phyloP scores from a whole-genome alignment of 108 stramenopile species.

The Conticribra weissflogii region DNA sequence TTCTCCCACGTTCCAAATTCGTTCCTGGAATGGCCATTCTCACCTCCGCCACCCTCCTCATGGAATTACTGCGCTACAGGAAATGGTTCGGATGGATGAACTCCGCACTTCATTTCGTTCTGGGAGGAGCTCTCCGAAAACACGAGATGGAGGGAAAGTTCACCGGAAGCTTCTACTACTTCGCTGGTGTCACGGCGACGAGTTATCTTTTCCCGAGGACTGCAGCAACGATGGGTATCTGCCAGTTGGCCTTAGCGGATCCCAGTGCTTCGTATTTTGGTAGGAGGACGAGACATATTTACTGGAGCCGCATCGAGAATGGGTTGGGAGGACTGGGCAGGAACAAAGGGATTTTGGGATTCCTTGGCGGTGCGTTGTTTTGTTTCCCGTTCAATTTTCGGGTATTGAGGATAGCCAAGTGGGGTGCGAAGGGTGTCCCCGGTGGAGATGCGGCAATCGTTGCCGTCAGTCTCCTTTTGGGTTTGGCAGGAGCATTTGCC shows the following conservation, averaged over 20 bases:
- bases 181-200: constrained; percentile 74
- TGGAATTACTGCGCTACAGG: constrained; percentile 78
- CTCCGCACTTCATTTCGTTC: constrained; percentile 51
- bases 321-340: constrained; percentile 83
- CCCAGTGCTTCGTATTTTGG: constrained; percentile 83
- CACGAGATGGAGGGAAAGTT: constrained; percentile 91
- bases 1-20: constrained; percentile 65
- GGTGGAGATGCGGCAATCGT: constrained; percentile 43
- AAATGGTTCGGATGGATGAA: constrained; percentile 88
- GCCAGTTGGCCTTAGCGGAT: constrained; percentile 84
- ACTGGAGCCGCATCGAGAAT: constrained; percentile 82
- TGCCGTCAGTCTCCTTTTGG: constrained; percentile 57
- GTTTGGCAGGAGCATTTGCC: constrained; percentile 85
- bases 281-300: constrained; percentile 72
- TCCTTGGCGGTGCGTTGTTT: constrained; percentile 76
- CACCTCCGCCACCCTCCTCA: constrained; percentile 46
- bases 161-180: constrained; percentile 86
- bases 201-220: constrained; percentile 62
- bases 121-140: constrained; percentile 73
- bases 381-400: constrained; percentile 83
- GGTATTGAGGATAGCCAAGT: constrained; percentile 65
- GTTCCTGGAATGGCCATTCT: constrained; percentile 61
- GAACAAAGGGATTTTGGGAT: constrained; percentile 86
- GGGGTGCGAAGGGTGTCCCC: constrained; percentile 34
- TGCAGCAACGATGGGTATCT: constrained; percentile 75